A percentile compares a stretch with the other conserved stretches of the same genome.
Evolutionary conservation across 106 monocot species (phyloP).

Genomic region (Gastrodia elata): DNA sequence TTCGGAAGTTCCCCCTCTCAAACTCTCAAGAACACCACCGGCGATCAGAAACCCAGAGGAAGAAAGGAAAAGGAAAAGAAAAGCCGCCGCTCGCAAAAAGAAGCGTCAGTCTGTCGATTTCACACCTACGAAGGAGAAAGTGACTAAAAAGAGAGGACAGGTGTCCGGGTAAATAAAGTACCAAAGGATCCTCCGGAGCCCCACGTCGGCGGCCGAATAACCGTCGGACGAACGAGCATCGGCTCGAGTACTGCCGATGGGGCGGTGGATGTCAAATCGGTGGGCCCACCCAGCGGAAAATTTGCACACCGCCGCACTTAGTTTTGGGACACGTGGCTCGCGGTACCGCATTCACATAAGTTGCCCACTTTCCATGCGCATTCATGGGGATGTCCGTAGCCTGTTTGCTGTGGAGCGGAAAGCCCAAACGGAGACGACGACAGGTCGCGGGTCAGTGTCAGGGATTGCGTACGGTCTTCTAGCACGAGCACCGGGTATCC

Average conservation of each 20-base stretch:
- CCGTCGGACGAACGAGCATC: neutral
- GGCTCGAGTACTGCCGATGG: neutral
- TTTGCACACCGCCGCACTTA: neutral
- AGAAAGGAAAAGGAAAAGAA: neutral
- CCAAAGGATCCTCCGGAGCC: neutral
- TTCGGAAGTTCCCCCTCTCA: neutral
- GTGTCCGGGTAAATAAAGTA: conserved; percentile 3
- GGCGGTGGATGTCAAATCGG: neutral
- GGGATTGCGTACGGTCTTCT: neutral
- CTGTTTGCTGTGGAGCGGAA: neutral
- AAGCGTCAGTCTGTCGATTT: neutral
- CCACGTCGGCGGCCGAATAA: neutral
- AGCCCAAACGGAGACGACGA: neutral
- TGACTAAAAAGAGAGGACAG: neutral
- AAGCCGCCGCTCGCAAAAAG: neutral
- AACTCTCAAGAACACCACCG: neutral
- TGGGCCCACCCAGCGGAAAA: neutral
- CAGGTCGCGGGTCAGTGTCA: neutral
- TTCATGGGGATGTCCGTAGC: neutral
- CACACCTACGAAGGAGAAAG: neutral
- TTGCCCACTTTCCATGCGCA: neutral
- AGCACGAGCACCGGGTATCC: neutral
- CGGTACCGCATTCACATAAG: neutral
- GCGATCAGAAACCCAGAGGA: neutral
- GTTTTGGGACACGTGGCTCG: neutral